phyloP scores from a whole-genome alignment of 2,329 filamentous ascomycete species.

The Clarireedia monteithiana region DNA sequence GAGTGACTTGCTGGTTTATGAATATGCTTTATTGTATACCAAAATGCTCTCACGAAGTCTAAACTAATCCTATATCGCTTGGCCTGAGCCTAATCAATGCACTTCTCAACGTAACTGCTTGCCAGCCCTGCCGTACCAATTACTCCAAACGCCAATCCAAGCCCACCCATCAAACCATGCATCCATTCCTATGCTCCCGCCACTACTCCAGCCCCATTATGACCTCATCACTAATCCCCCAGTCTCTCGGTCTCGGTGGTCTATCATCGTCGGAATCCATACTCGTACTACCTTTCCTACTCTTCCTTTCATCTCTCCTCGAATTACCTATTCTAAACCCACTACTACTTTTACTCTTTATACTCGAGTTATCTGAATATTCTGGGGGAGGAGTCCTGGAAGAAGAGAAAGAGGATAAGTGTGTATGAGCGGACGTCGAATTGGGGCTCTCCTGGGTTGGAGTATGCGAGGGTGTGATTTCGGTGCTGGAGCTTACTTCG shows the following conservation, averaged over 20 bases:
- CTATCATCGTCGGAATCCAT: conserved; percentile 33
- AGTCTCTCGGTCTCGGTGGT: conserved; percentile 50
- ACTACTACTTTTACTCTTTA: conserved; percentile 13
- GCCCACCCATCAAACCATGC: not conserved
- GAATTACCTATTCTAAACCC: conserved; percentile 15
- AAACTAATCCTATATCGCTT: too few species aligned
- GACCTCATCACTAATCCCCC: conserved; percentile 78
- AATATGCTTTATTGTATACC: too few species aligned
- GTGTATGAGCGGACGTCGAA: not conserved
- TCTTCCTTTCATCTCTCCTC: conserved; percentile 17
- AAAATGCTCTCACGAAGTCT: too few species aligned
- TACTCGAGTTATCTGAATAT: conserved; percentile 15
- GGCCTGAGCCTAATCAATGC: too few species aligned
- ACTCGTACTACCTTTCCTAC: conserved; percentile 15
- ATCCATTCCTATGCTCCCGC: not conserved
- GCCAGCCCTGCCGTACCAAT: not conserved
- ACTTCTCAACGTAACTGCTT: too few species aligned
- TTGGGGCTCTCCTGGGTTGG: conserved; percentile 23
- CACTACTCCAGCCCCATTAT: conserved; percentile 69
- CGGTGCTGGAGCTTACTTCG: conserved; percentile 48
- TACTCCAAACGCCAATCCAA: not conserved
- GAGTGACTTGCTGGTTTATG: too few species aligned
- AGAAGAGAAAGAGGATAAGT: conserved; percentile 4
- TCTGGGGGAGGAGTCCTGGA: conserved; percentile 10
- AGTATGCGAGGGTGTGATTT: conserved; percentile 36